Evolutionary conservation across 441 rosid genomes (phyloP).

Genomic region (Aquilaria agallochum): DNA sequence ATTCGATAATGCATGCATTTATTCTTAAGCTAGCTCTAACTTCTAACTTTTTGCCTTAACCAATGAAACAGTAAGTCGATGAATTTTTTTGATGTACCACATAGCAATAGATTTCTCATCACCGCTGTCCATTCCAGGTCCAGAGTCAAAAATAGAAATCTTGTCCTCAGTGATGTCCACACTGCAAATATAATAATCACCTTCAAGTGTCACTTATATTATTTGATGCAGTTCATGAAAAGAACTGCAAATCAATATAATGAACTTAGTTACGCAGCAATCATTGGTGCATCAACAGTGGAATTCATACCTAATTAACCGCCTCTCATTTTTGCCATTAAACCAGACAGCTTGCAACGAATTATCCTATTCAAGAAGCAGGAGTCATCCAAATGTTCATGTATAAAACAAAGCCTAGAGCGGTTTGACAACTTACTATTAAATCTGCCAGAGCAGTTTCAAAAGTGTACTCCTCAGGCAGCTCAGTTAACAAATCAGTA

Average conservation of each 20-base stretch:
- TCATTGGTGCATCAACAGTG: background rate
- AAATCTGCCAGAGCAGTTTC: slow-evolving; percentile 82
- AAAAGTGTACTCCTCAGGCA: slow-evolving; percentile 60
- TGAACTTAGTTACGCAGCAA: background rate
- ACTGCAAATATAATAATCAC: slow-evolving; percentile 32
- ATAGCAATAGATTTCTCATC: slow-evolving; percentile 50
- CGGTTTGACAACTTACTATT: slow-evolving; percentile 37
- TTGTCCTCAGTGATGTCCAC: slow-evolving; percentile 40
- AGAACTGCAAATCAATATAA: too few species aligned
- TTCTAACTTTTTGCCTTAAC: too few species aligned
- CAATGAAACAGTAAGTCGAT: too few species aligned
- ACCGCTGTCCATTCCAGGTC: slow-evolving; percentile 75
- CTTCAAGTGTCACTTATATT: background rate
- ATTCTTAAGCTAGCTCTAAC: too few species aligned
- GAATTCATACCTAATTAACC: slow-evolving; percentile 48
- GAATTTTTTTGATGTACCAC: slow-evolving; percentile 37
- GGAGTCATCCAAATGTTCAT: slow-evolving; percentile 6
- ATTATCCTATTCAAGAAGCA: slow-evolving; percentile 50
- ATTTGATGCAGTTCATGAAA: too few species aligned
- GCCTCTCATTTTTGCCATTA: slow-evolving; percentile 25
- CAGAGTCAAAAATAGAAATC: slow-evolving; percentile 65
- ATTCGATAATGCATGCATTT: background rate
- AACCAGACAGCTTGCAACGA: slow-evolving; percentile 85
- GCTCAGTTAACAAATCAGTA: slow-evolving; percentile 46
- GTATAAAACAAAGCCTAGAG: background rate